phyloP scores from a whole-genome alignment of 1,284 basidiomycete genomes.

The Apiotrichum mycotoxinovorans region DNA sequence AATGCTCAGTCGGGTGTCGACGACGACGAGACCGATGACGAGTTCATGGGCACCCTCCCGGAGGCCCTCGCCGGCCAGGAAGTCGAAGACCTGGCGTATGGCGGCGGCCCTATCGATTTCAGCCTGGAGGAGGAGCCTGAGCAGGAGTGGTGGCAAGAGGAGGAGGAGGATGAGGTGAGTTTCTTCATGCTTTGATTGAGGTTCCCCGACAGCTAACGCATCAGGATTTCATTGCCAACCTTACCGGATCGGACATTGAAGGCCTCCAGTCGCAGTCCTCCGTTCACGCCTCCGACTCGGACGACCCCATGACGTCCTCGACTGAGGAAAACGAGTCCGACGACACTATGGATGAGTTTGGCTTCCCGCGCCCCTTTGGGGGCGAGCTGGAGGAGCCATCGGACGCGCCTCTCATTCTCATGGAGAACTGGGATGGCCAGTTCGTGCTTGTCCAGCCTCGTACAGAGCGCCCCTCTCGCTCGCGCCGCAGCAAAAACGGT shows the following conservation, averaged over 20 bases:
- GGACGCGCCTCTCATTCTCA: slow-evolving; percentile 37
- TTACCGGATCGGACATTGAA: slow-evolving; percentile 45
- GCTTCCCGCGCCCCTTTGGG: slow-evolving; percentile 33
- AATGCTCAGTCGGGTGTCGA: slow-evolving; percentile 8
- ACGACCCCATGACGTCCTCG: slow-evolving; percentile 33
- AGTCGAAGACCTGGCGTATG: slow-evolving; percentile 46
- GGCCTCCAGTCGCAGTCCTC: slow-evolving; percentile 42
- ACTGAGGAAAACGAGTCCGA: slow-evolving; percentile 30
- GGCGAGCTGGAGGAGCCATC: slow-evolving; percentile 8
- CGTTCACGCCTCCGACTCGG: slow-evolving; percentile 31
- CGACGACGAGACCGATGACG: slow-evolving; percentile 31
- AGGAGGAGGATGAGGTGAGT: slow-evolving; percentile 39
- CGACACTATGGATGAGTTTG: slow-evolving; percentile 45
- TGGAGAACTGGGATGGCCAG: slow-evolving; percentile 49
- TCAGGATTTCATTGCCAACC: slow-evolving; percentile 33
- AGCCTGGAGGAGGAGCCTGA: slow-evolving; percentile 27
- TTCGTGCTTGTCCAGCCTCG: slow-evolving; percentile 45
- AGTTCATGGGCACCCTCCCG: slow-evolving; percentile 31
- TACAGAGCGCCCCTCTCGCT: slow-evolving; percentile 25
- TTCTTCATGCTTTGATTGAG: background rate
- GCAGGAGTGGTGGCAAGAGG: slow-evolving; percentile 26
- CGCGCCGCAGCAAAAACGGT: slow-evolving; percentile 18
- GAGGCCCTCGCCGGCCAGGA: slow-evolving; percentile 44
- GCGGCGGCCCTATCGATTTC: slow-evolving; percentile 32
- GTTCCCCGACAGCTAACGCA: background rate